Evolutionary conservation across 2,329 filamentous ascomycete species (phyloP), one percentile per base, ranked within the genome.

Genomic region (Penicillium sp.): DNA sequence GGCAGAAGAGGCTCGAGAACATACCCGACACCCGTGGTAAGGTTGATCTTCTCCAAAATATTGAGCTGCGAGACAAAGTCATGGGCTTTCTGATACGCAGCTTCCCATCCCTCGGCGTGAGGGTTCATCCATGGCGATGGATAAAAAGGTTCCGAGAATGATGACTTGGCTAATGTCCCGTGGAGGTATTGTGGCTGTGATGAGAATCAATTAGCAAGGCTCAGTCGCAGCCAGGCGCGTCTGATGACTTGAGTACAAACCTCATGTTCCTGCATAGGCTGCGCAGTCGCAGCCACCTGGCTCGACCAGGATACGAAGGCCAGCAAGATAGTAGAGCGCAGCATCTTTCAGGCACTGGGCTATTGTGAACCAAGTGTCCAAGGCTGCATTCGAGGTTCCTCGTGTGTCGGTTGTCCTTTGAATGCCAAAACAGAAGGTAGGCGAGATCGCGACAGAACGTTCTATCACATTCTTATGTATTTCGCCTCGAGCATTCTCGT

Each of bases 11-110:
- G 31, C 10, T 3, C 14, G 20, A 38, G 7, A 49, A 20, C 58
- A n/a, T 51, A 61, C 59, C 60, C 57, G n/a, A 62, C 60, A 51
- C 60, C 60, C 3, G 60, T 62, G 22, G 60, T 62, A 35, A 62
- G 57, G 22, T 62, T 62, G 6, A 62, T 45, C 41, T 59, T 62
- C 43, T 62, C 60, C 15, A 53, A 17, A 12, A 62, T 39, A 0
- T 48, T 62, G 38, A 62, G 45, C n/a, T 59, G 48, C 17, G 56
- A 57, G 4, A 62, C 60, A 53, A 59, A 59, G n/a, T 35, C 43
- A 6, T 22, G 54, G 20, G 60, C 60, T 39, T 53, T 62, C 5
- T 58, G 47, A n/a, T 62, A 62, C 12, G 60, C 60, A 2, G 42
- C 42, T 11, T 53, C 49, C 60, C 60, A 62, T 12, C 58, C 58